Conservation (phyloP, 805 yeast species). For the Ogataea minuta region DNA sequence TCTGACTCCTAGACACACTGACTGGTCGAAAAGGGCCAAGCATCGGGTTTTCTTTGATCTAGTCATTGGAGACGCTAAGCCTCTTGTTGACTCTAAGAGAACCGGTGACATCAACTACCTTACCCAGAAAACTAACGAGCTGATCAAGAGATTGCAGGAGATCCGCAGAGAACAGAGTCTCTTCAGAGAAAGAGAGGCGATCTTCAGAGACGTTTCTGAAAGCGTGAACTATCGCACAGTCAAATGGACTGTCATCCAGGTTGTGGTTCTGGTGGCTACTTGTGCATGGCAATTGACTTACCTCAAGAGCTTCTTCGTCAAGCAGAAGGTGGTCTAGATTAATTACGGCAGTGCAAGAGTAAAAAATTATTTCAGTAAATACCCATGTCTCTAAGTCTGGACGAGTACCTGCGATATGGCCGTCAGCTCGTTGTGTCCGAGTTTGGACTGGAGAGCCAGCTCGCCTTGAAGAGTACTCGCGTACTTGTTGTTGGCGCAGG, state of each 20-base stretch:
- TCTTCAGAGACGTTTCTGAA: constrained; percentile 71
- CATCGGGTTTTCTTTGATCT: constrained; percentile 73
- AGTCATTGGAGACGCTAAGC: constrained; percentile 61
- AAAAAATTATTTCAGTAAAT: constrained; percentile 1
- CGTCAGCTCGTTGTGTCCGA: constrained; percentile 93
- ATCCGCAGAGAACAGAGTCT: constrained; percentile 64
- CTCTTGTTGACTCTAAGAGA: constrained; percentile 66
- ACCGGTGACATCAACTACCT: constrained; percentile 53
- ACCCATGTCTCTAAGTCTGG: constrained; percentile 31
- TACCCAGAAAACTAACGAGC: constrained; percentile 53
- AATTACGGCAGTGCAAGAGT: constrained; percentile 8
- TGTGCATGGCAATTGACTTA: constrained; percentile 75
- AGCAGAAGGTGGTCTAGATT: constrained; percentile 62
- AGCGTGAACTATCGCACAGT: constrained; percentile 66
- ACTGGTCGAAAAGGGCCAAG: constrained; percentile 45
- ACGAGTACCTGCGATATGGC: constrained; percentile 84
- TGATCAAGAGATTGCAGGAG: constrained; percentile 56
- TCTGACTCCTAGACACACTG: constrained; percentile 50
- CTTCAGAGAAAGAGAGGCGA: constrained; percentile 72
- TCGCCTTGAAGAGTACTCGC: constrained; percentile 51
- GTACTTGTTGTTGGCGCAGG: constrained; percentile 93
- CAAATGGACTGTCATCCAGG: constrained; percentile 70
- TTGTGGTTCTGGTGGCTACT: constrained; percentile 60
- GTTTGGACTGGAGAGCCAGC: constrained; percentile 60
- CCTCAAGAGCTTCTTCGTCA: constrained; percentile 72